These are phyloP conservation scores for Ustilago shanxiensis DNA, from an alignment of 1,284 basidiomycete species.

Conservation along the genomic window DNA sequence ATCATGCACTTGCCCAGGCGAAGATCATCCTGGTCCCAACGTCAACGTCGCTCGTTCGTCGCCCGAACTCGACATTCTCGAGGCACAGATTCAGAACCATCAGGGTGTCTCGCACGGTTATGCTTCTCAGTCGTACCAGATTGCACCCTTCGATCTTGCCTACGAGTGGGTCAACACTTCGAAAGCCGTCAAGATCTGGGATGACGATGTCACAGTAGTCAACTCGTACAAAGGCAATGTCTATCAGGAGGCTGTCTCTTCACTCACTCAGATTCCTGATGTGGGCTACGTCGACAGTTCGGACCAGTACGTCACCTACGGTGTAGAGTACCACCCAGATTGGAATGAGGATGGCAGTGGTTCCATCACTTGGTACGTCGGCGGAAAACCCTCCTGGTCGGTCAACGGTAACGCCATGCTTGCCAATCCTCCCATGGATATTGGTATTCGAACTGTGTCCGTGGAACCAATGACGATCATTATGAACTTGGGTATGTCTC, in stretches of 20 bases:
- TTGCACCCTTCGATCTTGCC: constrained; percentile 66
- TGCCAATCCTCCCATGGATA: constrained; percentile 46
- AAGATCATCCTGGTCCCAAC: constrained; percentile 66
- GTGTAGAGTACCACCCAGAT: constrained; percentile 68
- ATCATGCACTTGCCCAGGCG: constrained; percentile 62
- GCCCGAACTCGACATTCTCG: constrained; percentile 70
- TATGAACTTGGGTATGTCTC: constrained; percentile 65
- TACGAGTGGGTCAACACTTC: constrained; percentile 61
- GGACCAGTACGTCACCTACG: constrained; percentile 53
- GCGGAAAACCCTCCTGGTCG: constrained; percentile 64
- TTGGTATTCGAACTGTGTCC: constrained; percentile 60
- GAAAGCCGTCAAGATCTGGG: constrained; percentile 48
- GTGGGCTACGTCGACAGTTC: constrained; percentile 52
- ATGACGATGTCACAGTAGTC: constrained; percentile 40
- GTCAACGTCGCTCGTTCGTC: constrained; percentile 66
- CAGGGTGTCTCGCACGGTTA: constrained; percentile 51
- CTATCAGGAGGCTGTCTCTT: constrained; percentile 69
- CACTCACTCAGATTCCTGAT: constrained; percentile 60
- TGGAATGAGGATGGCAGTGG: constrained; percentile 61
- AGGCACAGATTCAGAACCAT: constrained; percentile 74
- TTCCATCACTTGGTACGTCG: constrained; percentile 63
- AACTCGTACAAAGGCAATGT: constrained; percentile 66
- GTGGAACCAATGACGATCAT: constrained; percentile 67
- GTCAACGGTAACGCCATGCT: constrained; percentile 50
- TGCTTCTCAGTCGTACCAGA: constrained; percentile 68